Evolutionary conservation across 352 stramenopile genomes (phyloP), one percentile per base, ranked within the genome.

Genomic region (Globisporangium okanoganense): DNA sequence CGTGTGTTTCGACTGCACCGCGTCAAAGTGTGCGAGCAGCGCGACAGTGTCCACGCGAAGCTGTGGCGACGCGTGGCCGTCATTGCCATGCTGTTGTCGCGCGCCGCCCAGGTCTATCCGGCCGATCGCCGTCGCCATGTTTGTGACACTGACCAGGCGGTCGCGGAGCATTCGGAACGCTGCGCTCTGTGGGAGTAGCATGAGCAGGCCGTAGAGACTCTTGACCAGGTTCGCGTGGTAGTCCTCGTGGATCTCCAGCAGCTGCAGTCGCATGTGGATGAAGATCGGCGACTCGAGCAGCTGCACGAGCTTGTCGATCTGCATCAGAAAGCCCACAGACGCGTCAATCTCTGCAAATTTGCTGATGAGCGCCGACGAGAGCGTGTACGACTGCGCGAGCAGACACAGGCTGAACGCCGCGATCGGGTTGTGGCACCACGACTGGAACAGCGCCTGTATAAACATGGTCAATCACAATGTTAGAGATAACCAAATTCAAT

Each of bases 261-360:
- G 78, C 75, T 99, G 97, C 25, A 99, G 76, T 24, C 98, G 86
- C 73, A 99, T 92, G 58, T 99, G 84, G 58, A 99, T 92, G 80
- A 99, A 99, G 50, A 99, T 98, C 5, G 98, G 98, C 52, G 96
- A 99, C 76, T 99, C 98, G 45, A 99, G 76, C 13, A 99, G 79
- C 71, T 99, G 97, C 33, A 99, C 97, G 36, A 99, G 86, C 69
- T 99, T 99, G 81, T 99, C 98, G 63, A 99, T 95, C 82, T 99
- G 97, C 91, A 99, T 99, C 7, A 99, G 75, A 69, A 99, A 99
- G 5, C 96, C 95, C 24, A 99, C 95, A n/a, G 92, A 98, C 14
- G 98, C 91, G 62, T 99, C 94, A 68, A 98, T 93, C 40, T 96
- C 78, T n/a, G 95, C 97, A 81, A 99, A 98, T 65, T 98, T 96